These are phyloP conservation scores for Wickerhamiella azyma DNA, from an alignment of 805 yeast species.

Conservation along the genomic window DNA sequence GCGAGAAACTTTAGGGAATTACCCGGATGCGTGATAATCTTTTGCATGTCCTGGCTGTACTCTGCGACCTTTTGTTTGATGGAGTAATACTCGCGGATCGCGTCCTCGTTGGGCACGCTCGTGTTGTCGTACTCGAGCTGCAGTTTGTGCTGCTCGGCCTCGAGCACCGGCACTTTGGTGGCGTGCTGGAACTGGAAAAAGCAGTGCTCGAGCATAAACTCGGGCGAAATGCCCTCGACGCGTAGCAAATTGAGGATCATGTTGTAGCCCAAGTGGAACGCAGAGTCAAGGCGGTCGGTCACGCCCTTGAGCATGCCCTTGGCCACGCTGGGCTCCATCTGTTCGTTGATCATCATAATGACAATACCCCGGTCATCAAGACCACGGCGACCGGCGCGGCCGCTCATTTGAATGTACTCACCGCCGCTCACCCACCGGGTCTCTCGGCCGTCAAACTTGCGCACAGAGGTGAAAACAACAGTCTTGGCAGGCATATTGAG, in stretches of 20 bases:
- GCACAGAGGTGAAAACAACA: constrained; percentile 91
- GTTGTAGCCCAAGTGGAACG: constrained; percentile 93
- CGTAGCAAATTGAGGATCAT: constrained; percentile 92
- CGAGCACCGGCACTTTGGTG: constrained; percentile 76
- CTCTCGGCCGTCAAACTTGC: constrained; percentile 97
- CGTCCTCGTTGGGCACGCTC: constrained; percentile 57
- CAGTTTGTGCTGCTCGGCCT: constrained; percentile 44
- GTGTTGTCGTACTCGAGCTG: constrained; percentile 36
- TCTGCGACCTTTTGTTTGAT: constrained; percentile 53
- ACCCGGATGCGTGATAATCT: constrained; percentile 83
- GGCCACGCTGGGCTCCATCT: constrained; percentile 98
- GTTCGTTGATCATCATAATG: constrained; percentile 97
- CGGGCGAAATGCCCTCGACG: constrained; percentile 97
- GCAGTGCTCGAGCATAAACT: constrained; percentile 87
- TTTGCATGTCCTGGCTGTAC: constrained; percentile 64
- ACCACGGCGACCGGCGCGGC: constrained; percentile 99
- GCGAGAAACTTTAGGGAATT: constrained; percentile 72
- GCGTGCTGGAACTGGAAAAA: constrained; percentile 93
- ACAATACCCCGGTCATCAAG: constrained; percentile 98
- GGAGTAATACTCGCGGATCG: constrained; percentile 72
- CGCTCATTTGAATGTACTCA: constrained; percentile 98
- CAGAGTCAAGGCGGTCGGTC: constrained; percentile 94
- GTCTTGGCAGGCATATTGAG: constrained; percentile 99
- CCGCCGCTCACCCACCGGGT: constrained; percentile 99
- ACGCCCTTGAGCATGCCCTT: constrained; percentile 99